Evolutionary conservation across 768 basidiomycete species (phyloP).

Genomic region (Serpula lacrymans): DNA sequence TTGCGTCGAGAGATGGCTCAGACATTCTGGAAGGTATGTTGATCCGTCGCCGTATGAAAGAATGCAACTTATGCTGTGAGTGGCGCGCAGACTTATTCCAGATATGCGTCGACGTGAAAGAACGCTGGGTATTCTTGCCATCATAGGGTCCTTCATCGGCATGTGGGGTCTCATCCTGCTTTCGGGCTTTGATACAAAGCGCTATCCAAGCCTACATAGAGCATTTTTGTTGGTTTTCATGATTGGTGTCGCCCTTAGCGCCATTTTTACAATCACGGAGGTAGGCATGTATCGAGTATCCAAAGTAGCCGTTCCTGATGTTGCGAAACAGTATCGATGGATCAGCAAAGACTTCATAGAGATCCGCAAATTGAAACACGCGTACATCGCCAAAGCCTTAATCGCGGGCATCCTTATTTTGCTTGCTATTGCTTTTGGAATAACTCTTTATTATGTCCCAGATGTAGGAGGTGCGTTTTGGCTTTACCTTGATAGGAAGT

Average conservation of each 20-base stretch:
- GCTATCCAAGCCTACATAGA: conserved; percentile 48
- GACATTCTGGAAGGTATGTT: conserved; percentile 59
- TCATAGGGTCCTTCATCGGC: conserved; percentile 59
- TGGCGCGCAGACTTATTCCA: conserved; percentile 60
- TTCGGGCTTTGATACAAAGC: conserved; percentile 67
- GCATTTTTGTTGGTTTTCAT: conserved; percentile 71
- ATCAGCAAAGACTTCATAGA: conserved; percentile 53
- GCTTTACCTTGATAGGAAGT: not conserved
- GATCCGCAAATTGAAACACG: conserved; percentile 40
- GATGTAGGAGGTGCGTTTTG: conserved; percentile 48
- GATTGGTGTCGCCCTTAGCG: conserved; percentile 64
- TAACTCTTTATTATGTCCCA: conserved; percentile 40
- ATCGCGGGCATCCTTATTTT: conserved; percentile 57
- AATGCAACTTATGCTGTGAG: conserved; percentile 1
- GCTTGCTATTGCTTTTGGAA: conserved; percentile 61
- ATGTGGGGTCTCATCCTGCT: conserved; percentile 65
- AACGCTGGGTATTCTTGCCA: conserved; percentile 52
- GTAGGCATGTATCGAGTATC: conserved; percentile 31
- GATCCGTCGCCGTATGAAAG: not conserved
- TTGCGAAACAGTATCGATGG: conserved; percentile 72
- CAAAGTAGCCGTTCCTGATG: not conserved
- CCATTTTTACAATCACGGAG: conserved; percentile 73
- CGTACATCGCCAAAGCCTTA: conserved; percentile 60
- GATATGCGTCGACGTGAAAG: conserved; percentile 56
- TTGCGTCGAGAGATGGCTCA: conserved; percentile 56